phyloP scores from a whole-genome alignment of 192 early-diverging fungal species.

The Ambispora gerdemannii region DNA sequence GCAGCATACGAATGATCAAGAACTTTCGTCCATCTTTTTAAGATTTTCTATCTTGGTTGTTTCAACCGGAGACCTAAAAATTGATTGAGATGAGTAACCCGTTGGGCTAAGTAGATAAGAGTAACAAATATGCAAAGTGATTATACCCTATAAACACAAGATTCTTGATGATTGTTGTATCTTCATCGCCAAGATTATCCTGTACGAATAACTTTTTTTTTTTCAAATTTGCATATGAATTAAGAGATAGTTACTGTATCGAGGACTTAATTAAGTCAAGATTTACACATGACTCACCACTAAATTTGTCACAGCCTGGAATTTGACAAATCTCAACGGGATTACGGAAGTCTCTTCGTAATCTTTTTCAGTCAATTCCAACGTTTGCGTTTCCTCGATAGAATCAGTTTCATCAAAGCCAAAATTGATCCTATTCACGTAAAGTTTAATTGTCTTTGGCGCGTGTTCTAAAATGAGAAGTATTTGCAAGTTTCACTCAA shows the following conservation, averaged over 20 bases:
- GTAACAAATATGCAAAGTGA: neutral
- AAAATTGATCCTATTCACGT: constrained; percentile 75
- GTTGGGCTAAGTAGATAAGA: neutral
- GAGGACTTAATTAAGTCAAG: too few relatives aligned
- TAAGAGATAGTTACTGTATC: too few relatives aligned
- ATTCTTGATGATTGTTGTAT: constrained; percentile 78
- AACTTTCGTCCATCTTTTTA: constrained; percentile 38
- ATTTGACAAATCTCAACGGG: constrained; percentile 89
- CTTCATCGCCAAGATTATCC: constrained; percentile 82
- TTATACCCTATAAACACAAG: constrained; percentile 74
- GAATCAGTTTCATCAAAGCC: constrained; percentile 86
- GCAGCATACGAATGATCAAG: too few relatives aligned
- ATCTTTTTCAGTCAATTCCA: constrained; percentile 67
- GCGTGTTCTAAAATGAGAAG: constrained; percentile 54
- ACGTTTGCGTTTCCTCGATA: constrained; percentile 69
- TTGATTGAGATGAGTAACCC: neutral
- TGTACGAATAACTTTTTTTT: constrained; percentile 61
- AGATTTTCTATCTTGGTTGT: constrained; percentile 45
- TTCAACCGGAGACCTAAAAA: constrained; percentile 39
- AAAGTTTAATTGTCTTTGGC: constrained; percentile 85
- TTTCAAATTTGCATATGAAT: constrained; percentile 32
- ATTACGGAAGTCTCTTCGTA: constrained; percentile 67
- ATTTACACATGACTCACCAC: constrained; percentile 47
- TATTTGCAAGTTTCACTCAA: neutral
- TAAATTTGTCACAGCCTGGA: constrained; percentile 81